A percentile compares a stretch with the other conserved stretches of the same genome.
Conservation (phyloP, 148 eudicot species). For the Rhododendron kiyosumense region DNA sequence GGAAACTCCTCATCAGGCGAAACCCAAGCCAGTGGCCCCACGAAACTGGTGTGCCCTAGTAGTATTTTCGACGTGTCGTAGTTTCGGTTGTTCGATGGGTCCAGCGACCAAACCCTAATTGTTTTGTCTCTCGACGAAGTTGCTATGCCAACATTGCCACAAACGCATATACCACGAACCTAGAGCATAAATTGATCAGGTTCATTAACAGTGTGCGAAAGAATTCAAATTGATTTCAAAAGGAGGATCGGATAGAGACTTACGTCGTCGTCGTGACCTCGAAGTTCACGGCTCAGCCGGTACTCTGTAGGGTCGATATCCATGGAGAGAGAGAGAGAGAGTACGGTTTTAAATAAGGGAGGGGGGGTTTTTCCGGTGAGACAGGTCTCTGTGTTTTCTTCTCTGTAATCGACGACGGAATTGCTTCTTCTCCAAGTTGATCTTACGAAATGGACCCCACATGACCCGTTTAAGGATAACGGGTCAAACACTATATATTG, state of each 20-base stretch:
- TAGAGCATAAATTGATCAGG: background rate
- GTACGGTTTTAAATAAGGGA: constrained; percentile 6
- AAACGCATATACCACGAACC: constrained; percentile 87
- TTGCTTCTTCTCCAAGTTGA: constrained; percentile 10
- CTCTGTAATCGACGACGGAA: background rate
- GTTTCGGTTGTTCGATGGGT: constrained; percentile 38
- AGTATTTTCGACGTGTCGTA: constrained; percentile 46
- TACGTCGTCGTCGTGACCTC: constrained; percentile 83
- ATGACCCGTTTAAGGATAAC: background rate
- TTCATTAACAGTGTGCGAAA: background rate
- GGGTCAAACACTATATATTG: background rate
- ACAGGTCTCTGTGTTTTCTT: background rate
- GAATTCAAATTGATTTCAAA: background rate
- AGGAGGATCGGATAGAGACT: background rate
- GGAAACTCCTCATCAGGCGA: constrained; percentile 70
- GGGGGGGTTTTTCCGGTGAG: background rate
- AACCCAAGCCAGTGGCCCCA: constrained; percentile 94
- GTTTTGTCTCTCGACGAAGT: constrained; percentile 91
- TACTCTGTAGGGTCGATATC: constrained; percentile 58
- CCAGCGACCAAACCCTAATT: constrained; percentile 69
- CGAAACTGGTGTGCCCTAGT: constrained; percentile 89
- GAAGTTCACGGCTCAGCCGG: constrained; percentile 60
- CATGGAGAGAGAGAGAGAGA: constrained; percentile 27
- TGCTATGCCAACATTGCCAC: constrained; percentile 74
- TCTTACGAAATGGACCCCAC: no score